phyloP scores from a whole-genome alignment of 2,329 filamentous ascomycete genomes.

The Ophiostoma montium region DNA sequence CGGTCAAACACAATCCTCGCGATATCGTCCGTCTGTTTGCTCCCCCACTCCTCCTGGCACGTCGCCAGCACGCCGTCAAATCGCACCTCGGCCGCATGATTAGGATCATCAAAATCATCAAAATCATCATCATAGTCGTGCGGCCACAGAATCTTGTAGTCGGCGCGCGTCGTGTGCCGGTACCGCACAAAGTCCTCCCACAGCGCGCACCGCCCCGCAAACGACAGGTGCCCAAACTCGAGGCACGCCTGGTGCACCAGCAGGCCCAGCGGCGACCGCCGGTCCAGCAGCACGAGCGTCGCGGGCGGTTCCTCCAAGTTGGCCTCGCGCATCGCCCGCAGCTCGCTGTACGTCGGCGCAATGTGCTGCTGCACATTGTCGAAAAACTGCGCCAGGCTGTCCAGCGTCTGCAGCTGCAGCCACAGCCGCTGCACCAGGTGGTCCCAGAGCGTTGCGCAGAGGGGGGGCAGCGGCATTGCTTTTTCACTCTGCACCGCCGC shows the following conservation, averaged over 20 bases:
- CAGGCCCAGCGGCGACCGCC: slow-evolving; percentile 64
- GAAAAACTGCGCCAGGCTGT: slow-evolving; percentile 53
- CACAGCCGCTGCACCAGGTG: slow-evolving; percentile 59
- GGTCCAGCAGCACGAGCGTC: slow-evolving; percentile 47
- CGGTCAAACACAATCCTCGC: slow-evolving; percentile 9
- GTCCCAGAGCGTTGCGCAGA: slow-evolving; percentile 51
- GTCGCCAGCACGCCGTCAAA: slow-evolving; percentile 40
- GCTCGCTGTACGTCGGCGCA: slow-evolving; percentile 46
- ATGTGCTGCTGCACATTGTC: slow-evolving; percentile 54
- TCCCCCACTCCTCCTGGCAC: slow-evolving; percentile 23
- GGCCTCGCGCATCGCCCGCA: slow-evolving; percentile 38
- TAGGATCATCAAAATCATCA: too few relatives aligned
- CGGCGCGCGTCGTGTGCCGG: slow-evolving; percentile 56
- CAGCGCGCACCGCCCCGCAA: slow-evolving; percentile 61
- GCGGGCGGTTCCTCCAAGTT: slow-evolving; percentile 30
- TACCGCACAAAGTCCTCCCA: slow-evolving; percentile 78
- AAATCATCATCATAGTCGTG: slow-evolving; percentile 20
- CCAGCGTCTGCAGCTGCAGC: slow-evolving; percentile 60
- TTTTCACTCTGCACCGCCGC: background rate
- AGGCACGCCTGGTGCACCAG: slow-evolving; percentile 65
- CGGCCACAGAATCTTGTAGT: slow-evolving; percentile 46
- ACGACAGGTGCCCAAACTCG: slow-evolving; percentile 69
- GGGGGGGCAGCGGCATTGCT: slow-evolving; percentile 40
- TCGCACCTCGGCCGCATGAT: slow-evolving; percentile 29
- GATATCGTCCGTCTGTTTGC: slow-evolving; percentile 18